Evolutionary conservation across 2,329 filamentous ascomycete species (phyloP).

Genomic region (Didymella keratinophila): DNA sequence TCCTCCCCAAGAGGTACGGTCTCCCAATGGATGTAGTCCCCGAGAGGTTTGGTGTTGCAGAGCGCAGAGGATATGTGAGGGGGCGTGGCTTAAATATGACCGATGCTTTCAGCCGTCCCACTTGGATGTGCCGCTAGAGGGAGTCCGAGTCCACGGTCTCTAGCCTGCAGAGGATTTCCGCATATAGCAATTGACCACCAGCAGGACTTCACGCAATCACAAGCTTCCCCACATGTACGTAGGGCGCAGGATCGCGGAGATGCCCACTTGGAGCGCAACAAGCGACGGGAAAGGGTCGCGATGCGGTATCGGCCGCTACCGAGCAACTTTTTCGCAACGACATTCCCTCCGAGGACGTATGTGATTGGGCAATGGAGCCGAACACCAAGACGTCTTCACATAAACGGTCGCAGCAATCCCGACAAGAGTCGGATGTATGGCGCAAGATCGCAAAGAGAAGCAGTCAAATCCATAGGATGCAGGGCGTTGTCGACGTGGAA

Average conservation of each 20-base stretch:
- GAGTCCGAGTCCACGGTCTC: slow-evolving; percentile 1
- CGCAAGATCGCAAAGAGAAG: background rate
- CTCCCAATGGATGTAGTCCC: slow-evolving; percentile 16
- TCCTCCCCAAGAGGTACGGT: slow-evolving; percentile 21
- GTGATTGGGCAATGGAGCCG: slow-evolving; percentile 28
- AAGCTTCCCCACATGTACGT: slow-evolving; percentile 1
- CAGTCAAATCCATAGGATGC: background rate
- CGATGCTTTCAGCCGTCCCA: slow-evolving; percentile 20
- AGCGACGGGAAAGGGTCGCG: slow-evolving; percentile 23
- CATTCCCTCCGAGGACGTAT: slow-evolving; percentile 4
- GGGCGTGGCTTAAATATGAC: slow-evolving; percentile 28
- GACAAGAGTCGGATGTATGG: background rate
- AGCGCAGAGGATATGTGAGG: slow-evolving; percentile 9
- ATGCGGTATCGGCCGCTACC: slow-evolving; percentile 35
- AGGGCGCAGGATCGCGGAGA: slow-evolving; percentile 11
- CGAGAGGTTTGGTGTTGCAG: slow-evolving; percentile 21
- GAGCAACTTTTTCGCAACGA: slow-evolving; percentile 16
- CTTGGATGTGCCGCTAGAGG: slow-evolving; percentile 10
- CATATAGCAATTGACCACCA: slow-evolving; percentile 2
- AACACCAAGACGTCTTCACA: slow-evolving; percentile 20
- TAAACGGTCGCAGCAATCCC: slow-evolving; percentile 1
- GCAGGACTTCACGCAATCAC: slow-evolving; percentile 2
- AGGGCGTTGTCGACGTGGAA: background rate
- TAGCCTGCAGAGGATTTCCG: slow-evolving; percentile 9
- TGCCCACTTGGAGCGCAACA: slow-evolving; percentile 1